Evolutionary conservation across 306 rosid genomes (phyloP), one percentile per base, ranked within the genome.

Genomic region (Cicer bijugum): DNA sequence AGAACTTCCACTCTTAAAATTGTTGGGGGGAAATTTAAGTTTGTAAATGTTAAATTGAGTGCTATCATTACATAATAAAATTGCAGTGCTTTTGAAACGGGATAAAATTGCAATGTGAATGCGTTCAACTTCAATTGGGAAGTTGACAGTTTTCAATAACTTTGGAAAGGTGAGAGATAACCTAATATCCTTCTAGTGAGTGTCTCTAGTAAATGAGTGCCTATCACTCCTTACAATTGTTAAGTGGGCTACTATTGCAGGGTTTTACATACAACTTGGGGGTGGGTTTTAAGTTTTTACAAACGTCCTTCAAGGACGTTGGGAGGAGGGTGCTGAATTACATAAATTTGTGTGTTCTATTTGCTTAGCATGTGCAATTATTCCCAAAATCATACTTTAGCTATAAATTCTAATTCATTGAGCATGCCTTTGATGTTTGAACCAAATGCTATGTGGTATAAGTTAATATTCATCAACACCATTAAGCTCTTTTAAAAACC

Each of bases 391-490:
- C 55, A 39, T 38, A 19, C 45, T 12, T 6, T 44, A 42, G 6
- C 35, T 9, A 12, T 44, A 28, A 28, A 33, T 15, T 71, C 35
- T 44, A 60, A 38, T 52, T 37, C 45, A 17, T 43, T 20, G 38
- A 47, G 63, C 45, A 59, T 15, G 20, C 12, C 40, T 69, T 69
- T 58, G 70, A 51, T 46, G 19, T 68, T 47, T 47, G 53, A 47
- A 11, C 56, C 52, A 42, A 42, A 42, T 37, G 48, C 45, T 50
- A 39, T 15, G 12, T 70, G 46, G 5, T 28, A 28, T 28, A 28
- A 28, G 35, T 28, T 28, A 28, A 28, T 28, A 28, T 4, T 28
- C 35, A 28, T 6, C 6, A 9, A 59, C 55, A 69, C 51, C 3
- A 20, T 10, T 50, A 8, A 28, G 35, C 35, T 28, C 35, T 28